Base-by-base conservation (phyloP, 257 asterid species). In the Nyctanthes arbortristis region DNA sequence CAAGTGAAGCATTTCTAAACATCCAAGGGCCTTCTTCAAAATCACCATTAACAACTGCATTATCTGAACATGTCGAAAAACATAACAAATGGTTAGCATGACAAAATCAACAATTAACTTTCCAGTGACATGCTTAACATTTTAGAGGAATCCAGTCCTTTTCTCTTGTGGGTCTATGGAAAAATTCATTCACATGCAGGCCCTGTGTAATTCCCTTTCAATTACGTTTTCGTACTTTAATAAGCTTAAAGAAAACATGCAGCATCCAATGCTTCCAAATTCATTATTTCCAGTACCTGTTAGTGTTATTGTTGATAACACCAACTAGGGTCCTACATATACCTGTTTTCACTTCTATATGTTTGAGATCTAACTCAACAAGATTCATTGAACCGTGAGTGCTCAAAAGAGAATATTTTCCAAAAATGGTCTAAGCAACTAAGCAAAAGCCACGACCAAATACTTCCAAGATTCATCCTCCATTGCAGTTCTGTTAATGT, bases 11-110 rank as follows among this genome's bases (percentile, higher is more conserved):
- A 67, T 93, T 93, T 45, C 94, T 72, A 79, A 91, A 89, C 96
- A 93, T 87, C 95, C 93, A 93, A 8, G 99, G 94, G 1, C 99
- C 99, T 79, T 89, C 96, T 72, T 93, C 99, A 61, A 93, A 93
- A 68, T 93, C 97, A 0, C 97, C 99, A 54, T 93, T 93, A 16
- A 89, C 36, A 24, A 93, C 97, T 4, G 95, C 91, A 61, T 91
- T 86, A 68, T 70, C 98, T 92, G 88, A 67, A 73, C 14, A 11
- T 9, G 33, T n/a, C 45, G 20, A 7, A 37, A n/a, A 66, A 9
- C 13, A 29, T 27, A 10, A 32, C 6, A 16, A 63, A 24, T 20
- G 40, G 1, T 65, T 39, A 74, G 74, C 47, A 74, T 12, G 43
- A 20, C 31, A 31, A 29, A 28, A 57, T 6, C 5, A 4, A 2